Evolutionary conservation across 192 early-diverging fungal species (phyloP), one percentile per base, ranked within the genome.

Genomic region (Entophlyctis luteolus): DNA sequence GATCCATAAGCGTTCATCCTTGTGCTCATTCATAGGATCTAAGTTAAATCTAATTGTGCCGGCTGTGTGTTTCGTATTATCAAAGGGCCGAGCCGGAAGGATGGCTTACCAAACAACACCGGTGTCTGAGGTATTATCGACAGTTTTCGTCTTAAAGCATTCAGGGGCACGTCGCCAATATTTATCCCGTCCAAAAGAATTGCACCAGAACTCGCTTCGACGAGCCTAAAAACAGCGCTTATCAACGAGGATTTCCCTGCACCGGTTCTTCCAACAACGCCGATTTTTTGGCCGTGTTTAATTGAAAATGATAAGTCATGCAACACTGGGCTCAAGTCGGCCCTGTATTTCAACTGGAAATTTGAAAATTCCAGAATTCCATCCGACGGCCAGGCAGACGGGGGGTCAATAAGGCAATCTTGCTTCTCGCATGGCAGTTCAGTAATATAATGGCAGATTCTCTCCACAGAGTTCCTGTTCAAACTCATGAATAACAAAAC

Each of bases 201-300:
- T 85, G 82, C 58, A 90, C 89, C 67, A 91, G 77, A 34, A 93
- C 88, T 23, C 90, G 85, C 70, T 91, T 79, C 58, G 91, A 76
- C 16, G 86, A 81, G 54, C 89, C 76, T 1, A 84, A 84, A 55
- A 91, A 72, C 0, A 88, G 88, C 20, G 82, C 85, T 65, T 90
- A 92, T 25, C 88, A 91, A 0, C 88, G 86, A 23, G 89, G 91
- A 84, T 62, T 93, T 93, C 12, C 2, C 93, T 88, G 37, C 68
- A 29, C 91, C 94, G 20, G 87, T 91, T 39, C 87, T 76, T 70
- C 88, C 79, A 76, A 80, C 79, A 75, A 88, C 70, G 12, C 79
- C 89, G 2, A 83, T 71, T 8, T 79, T 78, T 38, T 84, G 57
- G 2, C 74, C 72, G 35, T 71, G 48, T 33, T 55, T 45, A 27